These are phyloP conservation scores for Magnaporthales sp. DNA, from an alignment of 2,329 filamentous ascomycete genomes.

Conservation along the genomic window DNA sequence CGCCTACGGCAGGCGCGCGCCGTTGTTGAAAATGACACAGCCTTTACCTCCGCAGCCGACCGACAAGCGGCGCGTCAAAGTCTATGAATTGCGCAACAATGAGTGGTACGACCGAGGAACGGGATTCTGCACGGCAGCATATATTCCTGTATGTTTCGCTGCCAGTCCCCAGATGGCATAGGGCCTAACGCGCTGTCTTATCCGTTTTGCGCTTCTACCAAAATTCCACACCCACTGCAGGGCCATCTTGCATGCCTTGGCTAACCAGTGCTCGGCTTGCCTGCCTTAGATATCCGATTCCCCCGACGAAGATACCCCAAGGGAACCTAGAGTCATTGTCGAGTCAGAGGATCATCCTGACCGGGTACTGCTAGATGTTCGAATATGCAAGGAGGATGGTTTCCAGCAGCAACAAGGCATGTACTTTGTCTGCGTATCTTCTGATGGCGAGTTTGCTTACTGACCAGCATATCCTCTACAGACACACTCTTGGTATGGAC, in stretches of 20 bases:
- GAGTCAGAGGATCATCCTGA: constrained; percentile 88
- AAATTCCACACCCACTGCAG: background rate
- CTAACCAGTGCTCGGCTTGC: background rate
- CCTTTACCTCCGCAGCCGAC: constrained; percentile 58
- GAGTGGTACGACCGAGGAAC: constrained; percentile 99
- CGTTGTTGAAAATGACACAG: constrained; percentile 60
- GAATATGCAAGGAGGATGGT: constrained; percentile 85
- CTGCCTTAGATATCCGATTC: background rate
- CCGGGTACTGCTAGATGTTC: constrained; percentile 77
- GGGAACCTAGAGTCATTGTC: constrained; percentile 82
- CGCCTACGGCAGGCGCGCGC: constrained; percentile 46
- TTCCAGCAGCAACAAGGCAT: constrained; percentile 97
- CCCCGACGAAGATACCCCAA: constrained; percentile 24
- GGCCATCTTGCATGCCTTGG: background rate
- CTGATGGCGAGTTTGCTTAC: constrained; percentile 8
- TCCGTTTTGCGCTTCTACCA: background rate
- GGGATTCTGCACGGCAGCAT: constrained; percentile 80
- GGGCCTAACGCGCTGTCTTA: background rate
- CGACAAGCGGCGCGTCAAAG: constrained; percentile 80
- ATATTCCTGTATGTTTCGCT: constrained; percentile 54
- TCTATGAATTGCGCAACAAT: constrained; percentile 96
- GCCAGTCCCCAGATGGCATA: background rate
- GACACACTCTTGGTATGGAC: constrained; percentile 99
- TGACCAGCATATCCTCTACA: constrained; percentile 26
- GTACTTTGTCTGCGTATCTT: constrained; percentile 14